These are phyloP conservation scores for Solanum bulbocastanum DNA, from an alignment of 257 asterid genomes.

Conservation along the genomic window DNA sequence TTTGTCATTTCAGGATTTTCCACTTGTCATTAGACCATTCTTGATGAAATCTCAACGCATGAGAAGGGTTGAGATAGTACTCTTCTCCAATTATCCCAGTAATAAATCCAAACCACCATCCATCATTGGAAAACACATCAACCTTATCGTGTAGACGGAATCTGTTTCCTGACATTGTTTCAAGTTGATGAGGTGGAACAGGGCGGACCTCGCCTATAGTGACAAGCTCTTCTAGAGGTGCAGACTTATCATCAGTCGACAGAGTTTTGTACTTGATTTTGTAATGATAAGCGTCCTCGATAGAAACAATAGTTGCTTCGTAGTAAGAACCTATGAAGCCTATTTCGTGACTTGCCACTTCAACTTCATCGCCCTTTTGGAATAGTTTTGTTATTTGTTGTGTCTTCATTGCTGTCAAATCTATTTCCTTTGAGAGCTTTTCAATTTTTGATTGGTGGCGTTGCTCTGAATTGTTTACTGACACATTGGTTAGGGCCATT, in stretches of 20 bases:
- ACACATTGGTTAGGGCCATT: not conserved
- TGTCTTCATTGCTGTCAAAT: not conserved
- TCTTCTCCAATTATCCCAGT: not conserved
- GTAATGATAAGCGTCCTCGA: not conserved
- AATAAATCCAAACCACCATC: constrained; percentile 7
- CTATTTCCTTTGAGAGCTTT: not conserved
- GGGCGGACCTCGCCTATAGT: not conserved
- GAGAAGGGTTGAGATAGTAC: not conserved
- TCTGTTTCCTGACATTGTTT: not conserved
- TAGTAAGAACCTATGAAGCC: constrained; percentile 7
- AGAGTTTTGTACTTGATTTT: constrained; percentile 1
- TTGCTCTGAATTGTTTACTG: too few species aligned
- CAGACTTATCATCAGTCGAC: not conserved
- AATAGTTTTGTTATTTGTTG: not conserved
- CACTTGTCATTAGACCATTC: not conserved
- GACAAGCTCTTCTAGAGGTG: not conserved
- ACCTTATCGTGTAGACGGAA: not conserved
- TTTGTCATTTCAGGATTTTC: too few species aligned
- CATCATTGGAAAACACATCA: constrained; percentile 2
- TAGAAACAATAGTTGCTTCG: not conserved
- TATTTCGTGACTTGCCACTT: not conserved
- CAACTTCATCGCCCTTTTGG: not conserved
- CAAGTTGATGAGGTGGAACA: not conserved
- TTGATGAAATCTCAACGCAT: not conserved
- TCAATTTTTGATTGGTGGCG: not conserved